Evolutionary conservation across 108 stramenopile genomes (phyloP), one percentile per base, ranked within the genome.

Genomic region (Mediolabrus comicus): DNA sequence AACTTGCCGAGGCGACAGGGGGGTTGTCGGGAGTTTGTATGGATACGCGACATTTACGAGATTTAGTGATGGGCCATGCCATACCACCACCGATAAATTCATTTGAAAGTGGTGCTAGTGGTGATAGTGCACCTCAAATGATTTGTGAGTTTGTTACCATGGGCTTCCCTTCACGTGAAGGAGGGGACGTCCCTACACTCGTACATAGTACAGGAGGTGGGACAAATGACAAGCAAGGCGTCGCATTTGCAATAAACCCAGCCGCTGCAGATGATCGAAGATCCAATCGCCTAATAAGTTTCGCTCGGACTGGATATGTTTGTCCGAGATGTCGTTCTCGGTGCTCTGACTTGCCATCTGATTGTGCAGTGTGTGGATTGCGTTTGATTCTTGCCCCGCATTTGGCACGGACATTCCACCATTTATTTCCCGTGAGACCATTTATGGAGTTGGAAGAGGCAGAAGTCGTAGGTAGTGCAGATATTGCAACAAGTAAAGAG

Each of bases 341-440:
- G 24, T 77, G 74, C 54, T 77, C 87, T 9, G 92, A 88, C 59
- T 53, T 93, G 19, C 92, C 95, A 31, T 76, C 81, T 4, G 88
- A 94, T 73, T 97, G 95, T 81, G 84, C 89, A 41, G 93, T 96
- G 7, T 96, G 95, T 75, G 90, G 92, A 28, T 64, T 97, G 52
- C 84, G 95, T 68, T 78, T 97, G 41, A 92, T 95, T 12, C 46
- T 94, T 41, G 81, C 92, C 27, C 89, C 95, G 1, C 94, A 95
- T 61, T 59, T 97, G 64, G 92, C 95, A 31, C 66, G 95, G 61
- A 86, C 87, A 8, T 95, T 94, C 83, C 96, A 97, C 70, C 96
- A 97, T 70, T 80, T 97, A 59, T 97, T 97, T 61, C 96, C 96
- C 9, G 93, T 95, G 36, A 69, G 89, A 61, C 82, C 84, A 16